Base-by-base conservation (phyloP, 768 basidiomycete genomes). In the Nidularia pulvinata region DNA sequence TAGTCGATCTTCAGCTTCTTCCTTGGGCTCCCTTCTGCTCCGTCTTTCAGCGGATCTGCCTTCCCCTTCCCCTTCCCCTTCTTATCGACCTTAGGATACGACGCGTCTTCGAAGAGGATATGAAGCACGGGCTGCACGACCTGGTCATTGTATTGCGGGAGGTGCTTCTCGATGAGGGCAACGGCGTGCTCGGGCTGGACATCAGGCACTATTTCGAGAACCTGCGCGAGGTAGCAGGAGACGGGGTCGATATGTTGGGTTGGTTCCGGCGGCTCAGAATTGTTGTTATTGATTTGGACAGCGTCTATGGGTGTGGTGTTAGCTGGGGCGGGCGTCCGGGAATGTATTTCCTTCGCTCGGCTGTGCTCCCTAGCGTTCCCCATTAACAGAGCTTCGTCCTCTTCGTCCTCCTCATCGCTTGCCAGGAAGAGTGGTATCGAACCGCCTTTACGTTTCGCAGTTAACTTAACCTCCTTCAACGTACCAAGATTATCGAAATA, bases 191-290 rank as follows among this genome's bases (percentile, higher is more conserved):
- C 69, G 0, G 85, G 82, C 19, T 79, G 74, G 22, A 90, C 86
- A 58, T 91, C 87, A 0, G 90, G 90, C 10, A 91, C 65, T 45
- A 92, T 79, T 59, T 89, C 87, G 36, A 88, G 70, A 33, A 90
- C 74, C 42, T 75, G 82, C 1, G 80, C 75, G 33, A 86, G 53
- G 44, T 52, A 34, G 33, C 46, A 7, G 43, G 61, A 56, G 33
- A 49, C 45, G n/a, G 57, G 53, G 45, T 67, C 61, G n/a, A 51
- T 9, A n/a, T n/a, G n/a, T n/a, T n/a, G n/a, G n/a, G n/a, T n/a
- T 16, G 39, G 47, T 36, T 11, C 43, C 43, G 16, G 54, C 7
- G 37, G 37, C n/a, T 39, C 37, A n/a, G n/a, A n/a, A n/a, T n/a
- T n/a, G n/a, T n/a, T n/a, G n/a, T n/a, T 50, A 33, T 46, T 35